Conservation (phyloP, 2,329 filamentous ascomycete genomes). For the Apiospora hydei region DNA sequence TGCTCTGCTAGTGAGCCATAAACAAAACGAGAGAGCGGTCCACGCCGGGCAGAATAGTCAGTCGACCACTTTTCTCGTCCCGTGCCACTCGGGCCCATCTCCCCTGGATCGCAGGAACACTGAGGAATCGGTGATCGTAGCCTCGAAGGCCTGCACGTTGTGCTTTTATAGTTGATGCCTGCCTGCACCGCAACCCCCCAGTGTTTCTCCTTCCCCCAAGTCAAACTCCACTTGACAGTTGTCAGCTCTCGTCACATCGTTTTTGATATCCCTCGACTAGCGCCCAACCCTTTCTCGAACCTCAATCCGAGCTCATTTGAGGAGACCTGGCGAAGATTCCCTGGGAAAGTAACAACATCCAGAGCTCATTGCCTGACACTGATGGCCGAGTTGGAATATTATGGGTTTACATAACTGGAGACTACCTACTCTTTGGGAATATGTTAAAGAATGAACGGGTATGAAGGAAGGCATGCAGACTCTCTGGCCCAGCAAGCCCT, state of each 20-base stretch:
- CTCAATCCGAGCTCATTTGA: neutral
- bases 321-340: neutral
- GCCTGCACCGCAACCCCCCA: neutral
- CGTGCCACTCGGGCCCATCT: neutral
- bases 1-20: neutral
- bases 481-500: neutral
- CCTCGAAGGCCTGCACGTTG: neutral
- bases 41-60: neutral
- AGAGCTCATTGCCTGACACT: too few relatives aligned
- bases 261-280: neutral
- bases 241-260: neutral
- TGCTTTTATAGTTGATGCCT: neutral
- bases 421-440: neutral
- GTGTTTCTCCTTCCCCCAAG: neutral
- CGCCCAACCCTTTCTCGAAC: neutral
- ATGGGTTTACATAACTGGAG: too few relatives aligned
- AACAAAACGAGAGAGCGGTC: neutral
- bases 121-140: constrained; percentile 6
- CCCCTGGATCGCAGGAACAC: constrained; percentile 4
- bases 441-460: neutral
- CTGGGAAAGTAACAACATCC: too few relatives aligned
- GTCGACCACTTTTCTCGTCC: constrained; percentile 2
- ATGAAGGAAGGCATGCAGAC: neutral
- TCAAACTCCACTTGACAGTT: constrained; percentile 11
- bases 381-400: too few relatives aligned